Evolutionary conservation across 2,329 filamentous ascomycete genomes (phyloP), one percentile per base, ranked within the genome.

Genomic region (Trichophyton mentagrophytes): DNA sequence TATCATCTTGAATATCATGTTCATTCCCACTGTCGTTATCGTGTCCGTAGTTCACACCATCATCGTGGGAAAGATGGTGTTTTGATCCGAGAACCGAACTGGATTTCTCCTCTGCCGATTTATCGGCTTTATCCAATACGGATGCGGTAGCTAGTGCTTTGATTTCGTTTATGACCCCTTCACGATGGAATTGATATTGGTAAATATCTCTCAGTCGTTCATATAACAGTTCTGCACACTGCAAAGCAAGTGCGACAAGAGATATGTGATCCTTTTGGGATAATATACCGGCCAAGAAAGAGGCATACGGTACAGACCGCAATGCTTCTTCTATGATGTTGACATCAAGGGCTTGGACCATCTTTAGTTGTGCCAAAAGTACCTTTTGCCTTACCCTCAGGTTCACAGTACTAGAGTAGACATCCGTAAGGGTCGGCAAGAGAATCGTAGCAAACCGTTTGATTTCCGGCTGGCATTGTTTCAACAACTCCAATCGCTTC

Each of bases 321-420:
- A 99, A 76, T 7, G 92, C 88, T 67, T 96, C 92, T 63, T 89
- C 82, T 3, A 99, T 81, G 58, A 99, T 90, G 42, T 82, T 80
- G 49, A 84, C 85, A 67, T 96, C 90, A n/a, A 99, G 77, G 65
- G 96, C 96, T 11, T 90, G 96, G 8, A 99, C 81, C 90, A 99
- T 97, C 76, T 97, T 97, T 51, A 97, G 78, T 69, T 99, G 93
- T n/a, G 92, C 93, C 20, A 85, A 89, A 38, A 99, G 80, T 2
- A 99, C 93, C 74, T 96, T 96, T 70, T 97, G 90, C 22, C 95
- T 87, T 46, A 99, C 93, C 61, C 85, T 90, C 15, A 97, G 77
- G 69, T 99, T 99, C 65, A 99, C 92, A 0, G 93, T 99, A 73
- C 93, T 97, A 9, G 93, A 96, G 70, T 95, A 99, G 0, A 91